A percentile compares a stretch with the other conserved stretches of the same genome.
phyloP scores from a whole-genome alignment of 129 eudicot species.

The Pittosporum tobira region DNA sequence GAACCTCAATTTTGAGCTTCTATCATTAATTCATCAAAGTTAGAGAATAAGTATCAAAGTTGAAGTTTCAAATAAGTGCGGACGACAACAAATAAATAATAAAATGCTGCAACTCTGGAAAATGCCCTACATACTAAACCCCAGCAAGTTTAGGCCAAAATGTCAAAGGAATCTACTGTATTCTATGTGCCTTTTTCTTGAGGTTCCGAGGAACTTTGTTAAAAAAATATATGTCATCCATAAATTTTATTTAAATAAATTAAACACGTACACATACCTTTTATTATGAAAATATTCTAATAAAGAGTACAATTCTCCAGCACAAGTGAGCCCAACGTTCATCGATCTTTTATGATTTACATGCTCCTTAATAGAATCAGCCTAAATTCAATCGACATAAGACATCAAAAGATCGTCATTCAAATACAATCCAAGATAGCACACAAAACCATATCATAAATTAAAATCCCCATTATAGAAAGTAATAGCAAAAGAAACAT shows the following conservation, averaged over 20 bases:
- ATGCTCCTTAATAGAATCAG: neutral
- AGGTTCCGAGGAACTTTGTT: slow-evolving; percentile 7
- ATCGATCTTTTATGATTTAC: neutral
- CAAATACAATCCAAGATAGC: neutral
- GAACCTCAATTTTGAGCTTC: neutral
- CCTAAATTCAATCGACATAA: too few species aligned
- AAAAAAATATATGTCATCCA: slow-evolving; percentile 1
- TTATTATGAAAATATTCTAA: neutral
- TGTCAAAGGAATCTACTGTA: slow-evolving; percentile 11
- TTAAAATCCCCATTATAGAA: neutral
- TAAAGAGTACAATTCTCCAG: neutral
- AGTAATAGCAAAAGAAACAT: neutral
- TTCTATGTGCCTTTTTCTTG: neutral
- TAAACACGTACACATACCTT: slow-evolving; percentile 11
- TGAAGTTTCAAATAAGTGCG: neutral
- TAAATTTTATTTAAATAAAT: neutral
- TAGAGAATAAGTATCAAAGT: neutral
- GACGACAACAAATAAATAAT: neutral
- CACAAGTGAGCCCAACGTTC: slow-evolving; percentile 3
- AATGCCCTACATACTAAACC: slow-evolving; percentile 20
- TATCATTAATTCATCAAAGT: neutral
- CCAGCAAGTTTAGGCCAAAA: slow-evolving; percentile 20
- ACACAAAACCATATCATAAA: neutral
- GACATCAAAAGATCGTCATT: neutral
- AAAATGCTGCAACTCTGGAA: slow-evolving; percentile 1